A percentile compares a stretch with the other conserved stretches of the same genome.
These are phyloP conservation scores for Fusarium nisikadoi DNA, from an alignment of 2,329 filamentous ascomycete genomes.

Conservation along the genomic window DNA sequence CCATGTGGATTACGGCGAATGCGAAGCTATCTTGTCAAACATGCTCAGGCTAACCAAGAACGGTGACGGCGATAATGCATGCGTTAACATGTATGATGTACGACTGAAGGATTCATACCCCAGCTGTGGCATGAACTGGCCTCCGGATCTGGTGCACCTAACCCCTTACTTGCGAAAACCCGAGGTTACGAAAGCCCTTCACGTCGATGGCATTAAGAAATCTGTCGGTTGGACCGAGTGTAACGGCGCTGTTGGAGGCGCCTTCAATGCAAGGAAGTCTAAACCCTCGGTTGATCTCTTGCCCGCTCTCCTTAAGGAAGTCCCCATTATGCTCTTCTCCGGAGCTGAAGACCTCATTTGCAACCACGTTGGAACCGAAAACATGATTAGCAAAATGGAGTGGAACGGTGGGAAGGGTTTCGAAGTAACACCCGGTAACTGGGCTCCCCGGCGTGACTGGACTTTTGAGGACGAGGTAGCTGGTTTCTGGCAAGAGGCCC, in stretches of 20 bases:
- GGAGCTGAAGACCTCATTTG: slow-evolving; percentile 95
- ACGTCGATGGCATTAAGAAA: slow-evolving; percentile 80
- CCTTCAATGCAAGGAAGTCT: slow-evolving; percentile 78
- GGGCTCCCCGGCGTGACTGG: slow-evolving; percentile 94
- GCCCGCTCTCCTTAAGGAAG: slow-evolving; percentile 78
- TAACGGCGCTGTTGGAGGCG: slow-evolving; percentile 77
- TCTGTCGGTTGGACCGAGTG: slow-evolving; percentile 93
- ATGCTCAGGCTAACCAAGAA: slow-evolving; percentile 75
- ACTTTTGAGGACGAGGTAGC: slow-evolving; percentile 88
- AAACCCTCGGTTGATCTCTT: slow-evolving; percentile 78
- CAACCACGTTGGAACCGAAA: slow-evolving; percentile 95
- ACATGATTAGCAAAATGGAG: slow-evolving; percentile 86
- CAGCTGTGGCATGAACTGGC: slow-evolving; percentile 98
- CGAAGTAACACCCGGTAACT: slow-evolving; percentile 84
- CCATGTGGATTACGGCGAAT: slow-evolving; percentile 73
- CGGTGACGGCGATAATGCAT: slow-evolving; percentile 66
- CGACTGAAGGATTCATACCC: slow-evolving; percentile 83
- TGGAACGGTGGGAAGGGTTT: slow-evolving; percentile 96
- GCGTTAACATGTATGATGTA: slow-evolving; percentile 97
- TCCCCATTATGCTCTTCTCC: slow-evolving; percentile 89
- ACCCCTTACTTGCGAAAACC: slow-evolving; percentile 84
- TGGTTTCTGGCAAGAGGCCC: slow-evolving; percentile 92
- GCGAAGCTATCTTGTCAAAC: slow-evolving; percentile 80
- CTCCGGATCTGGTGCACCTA: slow-evolving; percentile 81
- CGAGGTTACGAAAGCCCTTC: slow-evolving; percentile 83